A percentile compares a stretch with the other conserved stretches of the same genome.
Conservation (phyloP, 2,329 filamentous ascomycete species). For the Xylaria sp. region DNA sequence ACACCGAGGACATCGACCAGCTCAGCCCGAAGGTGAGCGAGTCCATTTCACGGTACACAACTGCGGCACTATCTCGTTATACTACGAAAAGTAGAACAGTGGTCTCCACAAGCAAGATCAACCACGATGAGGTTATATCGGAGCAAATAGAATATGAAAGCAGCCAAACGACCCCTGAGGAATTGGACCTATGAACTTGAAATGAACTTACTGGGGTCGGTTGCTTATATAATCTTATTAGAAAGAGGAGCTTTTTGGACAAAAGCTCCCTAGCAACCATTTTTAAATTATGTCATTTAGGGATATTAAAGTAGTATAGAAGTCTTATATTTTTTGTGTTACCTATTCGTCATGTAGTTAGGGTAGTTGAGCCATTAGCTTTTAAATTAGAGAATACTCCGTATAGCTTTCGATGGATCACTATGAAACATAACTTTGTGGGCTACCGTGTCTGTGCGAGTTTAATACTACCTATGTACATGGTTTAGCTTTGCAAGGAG, state of each 20-base stretch:
- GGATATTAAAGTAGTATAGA: neutral
- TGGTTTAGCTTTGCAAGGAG: neutral
- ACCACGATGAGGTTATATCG: conserved; percentile 16
- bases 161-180: conserved; percentile 9
- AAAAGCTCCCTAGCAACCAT: no score
- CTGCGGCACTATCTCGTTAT: conserved; percentile 18
- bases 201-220: neutral
- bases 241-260: neutral
- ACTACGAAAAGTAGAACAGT: conserved; percentile 20
- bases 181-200: conserved; percentile 7
- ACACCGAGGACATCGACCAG: neutral
- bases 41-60: conserved; percentile 12
- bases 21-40: conserved; percentile 3
- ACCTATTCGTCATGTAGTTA: no score
- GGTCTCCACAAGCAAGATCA: conserved; percentile 22
- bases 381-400: no score
- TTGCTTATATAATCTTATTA: no score
- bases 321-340: no score
- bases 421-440: neutral
- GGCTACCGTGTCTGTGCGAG: neutral
- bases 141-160: conserved; percentile 17
- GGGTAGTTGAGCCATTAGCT: no score
- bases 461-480: neutral
- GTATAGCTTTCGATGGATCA: no score
- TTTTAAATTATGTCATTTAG: neutral